These are phyloP conservation scores for Gentiana straminea DNA, from an alignment of 257 asterid species.

Conservation along the genomic window DNA sequence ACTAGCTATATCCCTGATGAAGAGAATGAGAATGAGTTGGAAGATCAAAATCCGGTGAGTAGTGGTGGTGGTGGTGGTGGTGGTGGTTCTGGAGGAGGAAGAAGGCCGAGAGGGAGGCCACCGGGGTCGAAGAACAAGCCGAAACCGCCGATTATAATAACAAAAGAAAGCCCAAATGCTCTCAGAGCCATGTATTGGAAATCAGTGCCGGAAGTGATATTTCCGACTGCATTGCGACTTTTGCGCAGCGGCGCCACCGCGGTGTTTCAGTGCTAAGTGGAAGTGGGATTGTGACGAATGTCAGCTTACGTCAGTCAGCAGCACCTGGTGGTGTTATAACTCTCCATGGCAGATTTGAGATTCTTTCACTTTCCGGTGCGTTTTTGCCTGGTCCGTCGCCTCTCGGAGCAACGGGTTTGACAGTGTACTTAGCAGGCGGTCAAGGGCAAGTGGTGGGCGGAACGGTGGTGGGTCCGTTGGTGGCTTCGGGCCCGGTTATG, in stretches of 20 bases:
- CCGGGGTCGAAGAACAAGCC: slow-evolving; percentile 69
- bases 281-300: slow-evolving; percentile 49
- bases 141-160: slow-evolving; percentile 52
- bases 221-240: slow-evolving; percentile 39
- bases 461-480: slow-evolving; percentile 42
- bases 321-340: slow-evolving; percentile 42
- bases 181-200: slow-evolving; percentile 70
- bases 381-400: slow-evolving; percentile 59
- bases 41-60: slow-evolving; percentile 36
- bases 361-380: slow-evolving; percentile 60
- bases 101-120: slow-evolving; percentile 64
- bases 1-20: slow-evolving; percentile 29
- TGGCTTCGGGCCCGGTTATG: slow-evolving; percentile 79
- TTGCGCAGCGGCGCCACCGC: slow-evolving; percentile 47
- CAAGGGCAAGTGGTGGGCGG: slow-evolving; percentile 88
- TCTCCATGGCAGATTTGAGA: slow-evolving; percentile 63
- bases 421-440: slow-evolving; percentile 64
- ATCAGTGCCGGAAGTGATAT: slow-evolving; percentile 51
- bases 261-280: slow-evolving; percentile 76
- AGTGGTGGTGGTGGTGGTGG: slow-evolving; percentile 28
- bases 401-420: slow-evolving; percentile 46
- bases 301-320: slow-evolving; percentile 51
- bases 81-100: slow-evolving; percentile 30
- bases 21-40: slow-evolving; percentile 18
- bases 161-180: slow-evolving; percentile 65